phyloP scores from a whole-genome alignment of 1,284 basidiomycete genomes.

The Cutaneotrichosporon cyanovorans region DNA sequence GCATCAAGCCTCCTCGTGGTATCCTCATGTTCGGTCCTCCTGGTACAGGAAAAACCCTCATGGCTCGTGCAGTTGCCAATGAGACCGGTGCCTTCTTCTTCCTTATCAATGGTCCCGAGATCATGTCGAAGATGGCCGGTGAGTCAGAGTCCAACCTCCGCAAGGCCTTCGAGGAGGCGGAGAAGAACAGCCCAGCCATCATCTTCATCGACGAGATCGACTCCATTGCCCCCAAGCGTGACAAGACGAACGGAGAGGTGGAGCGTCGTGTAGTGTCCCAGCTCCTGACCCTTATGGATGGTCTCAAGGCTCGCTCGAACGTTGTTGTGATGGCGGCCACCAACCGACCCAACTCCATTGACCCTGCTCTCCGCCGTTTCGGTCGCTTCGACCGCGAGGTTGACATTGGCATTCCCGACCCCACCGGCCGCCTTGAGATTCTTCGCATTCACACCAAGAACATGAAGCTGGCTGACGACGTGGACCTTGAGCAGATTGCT shows the following conservation, averaged over 20 bases:
- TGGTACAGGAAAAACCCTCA: conserved; percentile 94
- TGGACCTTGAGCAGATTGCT: conserved; percentile 96
- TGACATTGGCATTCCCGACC: conserved; percentile 98
- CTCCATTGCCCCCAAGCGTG: conserved; percentile 98
- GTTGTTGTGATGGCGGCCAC: conserved; percentile 99
- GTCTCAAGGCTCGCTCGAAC: conserved; percentile 95
- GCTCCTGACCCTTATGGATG: conserved; percentile 96
- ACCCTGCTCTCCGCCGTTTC: conserved; percentile 94
- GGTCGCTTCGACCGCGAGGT: conserved; percentile 99
- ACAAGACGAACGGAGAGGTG: conserved; percentile 99
- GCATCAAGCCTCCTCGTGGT: conserved; percentile 98
- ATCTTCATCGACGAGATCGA: conserved; percentile 98
- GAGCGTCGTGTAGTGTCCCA: conserved; percentile 98
- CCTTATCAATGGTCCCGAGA: conserved; percentile 98
- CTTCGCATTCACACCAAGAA: conserved; percentile 99
- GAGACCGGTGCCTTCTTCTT: conserved; percentile 99
- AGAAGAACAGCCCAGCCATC: conserved; percentile 99
- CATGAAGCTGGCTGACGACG: conserved; percentile 98
- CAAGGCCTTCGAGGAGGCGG: conserved; percentile 98
- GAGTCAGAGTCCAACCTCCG: conserved; percentile 95
- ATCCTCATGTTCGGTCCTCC: conserved; percentile 95
- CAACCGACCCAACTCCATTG: conserved; percentile 94
- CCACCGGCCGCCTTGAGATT: conserved; percentile 95
- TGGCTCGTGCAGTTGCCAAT: conserved; percentile 98
- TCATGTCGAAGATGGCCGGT: conserved; percentile 99